phyloP scores from a whole-genome alignment of 768 basidiomycete species.

The Austroboletus festivus region DNA sequence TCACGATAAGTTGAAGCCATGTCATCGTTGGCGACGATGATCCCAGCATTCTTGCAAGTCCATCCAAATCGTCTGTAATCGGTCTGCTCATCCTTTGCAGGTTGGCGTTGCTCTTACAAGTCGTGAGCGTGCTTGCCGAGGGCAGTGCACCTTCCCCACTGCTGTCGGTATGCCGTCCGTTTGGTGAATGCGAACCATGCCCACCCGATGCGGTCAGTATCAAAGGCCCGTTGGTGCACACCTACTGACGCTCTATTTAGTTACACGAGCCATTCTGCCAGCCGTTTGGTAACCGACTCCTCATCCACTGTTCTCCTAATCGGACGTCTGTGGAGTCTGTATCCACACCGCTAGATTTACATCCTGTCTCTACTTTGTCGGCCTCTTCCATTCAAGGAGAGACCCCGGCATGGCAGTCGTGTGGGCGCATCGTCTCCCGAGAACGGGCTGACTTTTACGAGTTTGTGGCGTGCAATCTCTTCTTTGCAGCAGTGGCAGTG shows the following conservation, averaged over 20 bases:
- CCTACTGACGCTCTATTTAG: constrained; percentile 39
- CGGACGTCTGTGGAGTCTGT: constrained; percentile 24
- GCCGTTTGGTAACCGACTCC: constrained; percentile 91
- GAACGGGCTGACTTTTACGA: constrained; percentile 90
- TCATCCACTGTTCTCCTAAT: constrained; percentile 70
- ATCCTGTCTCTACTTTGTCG: constrained; percentile 16
- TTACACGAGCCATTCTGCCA: constrained; percentile 87
- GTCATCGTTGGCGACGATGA: constrained; percentile 10
- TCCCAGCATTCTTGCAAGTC: constrained; percentile 10
- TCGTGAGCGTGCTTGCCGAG: constrained; percentile 6
- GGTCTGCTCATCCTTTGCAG: constrained; percentile 6
- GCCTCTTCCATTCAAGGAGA: constrained; percentile 38
- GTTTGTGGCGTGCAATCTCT: constrained; percentile 80
- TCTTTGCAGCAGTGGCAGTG: constrained; percentile 66
- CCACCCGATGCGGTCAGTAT: constrained; percentile 56
- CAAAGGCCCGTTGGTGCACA: constrained; percentile 1
- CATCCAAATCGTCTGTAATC: neutral
- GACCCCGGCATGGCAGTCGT: constrained; percentile 88
- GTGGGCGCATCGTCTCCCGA: constrained; percentile 75
- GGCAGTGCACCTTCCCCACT: constrained; percentile 3
- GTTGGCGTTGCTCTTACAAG: constrained; percentile 10
- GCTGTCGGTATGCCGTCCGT: constrained; percentile 45
- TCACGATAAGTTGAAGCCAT: constrained; percentile 23
- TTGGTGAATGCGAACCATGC: constrained; percentile 60
- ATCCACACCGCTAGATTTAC: constrained; percentile 8